phyloP scores from a whole-genome alignment of 148 eudicot genomes.

The Simmondsia chinensis region DNA sequence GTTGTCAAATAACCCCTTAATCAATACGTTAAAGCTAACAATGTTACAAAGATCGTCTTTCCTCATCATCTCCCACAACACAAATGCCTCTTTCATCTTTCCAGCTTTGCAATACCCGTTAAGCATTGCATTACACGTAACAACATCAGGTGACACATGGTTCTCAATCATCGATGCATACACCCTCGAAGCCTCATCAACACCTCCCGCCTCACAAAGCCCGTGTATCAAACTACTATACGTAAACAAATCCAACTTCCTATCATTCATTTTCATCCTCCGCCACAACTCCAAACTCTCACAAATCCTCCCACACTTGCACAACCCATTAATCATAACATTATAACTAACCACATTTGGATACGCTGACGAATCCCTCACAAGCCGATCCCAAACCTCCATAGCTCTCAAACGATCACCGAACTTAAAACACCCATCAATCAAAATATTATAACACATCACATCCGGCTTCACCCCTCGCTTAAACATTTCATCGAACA shows the following conservation, averaged over 20 bases:
- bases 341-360: slow-evolving; percentile 73
- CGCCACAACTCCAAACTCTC: slow-evolving; percentile 53
- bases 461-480: slow-evolving; percentile 58
- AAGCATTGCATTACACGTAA: slow-evolving; percentile 59
- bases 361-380: slow-evolving; percentile 27
- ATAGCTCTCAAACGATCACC: slow-evolving; percentile 35
- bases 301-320: slow-evolving; percentile 46
- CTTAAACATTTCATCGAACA: slow-evolving; percentile 79
- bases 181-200: slow-evolving; percentile 44
- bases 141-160: slow-evolving; percentile 47
- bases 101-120: slow-evolving; percentile 56
- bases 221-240: slow-evolving; percentile 66
- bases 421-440: slow-evolving; percentile 64
- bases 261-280: slow-evolving; percentile 53
- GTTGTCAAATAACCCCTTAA: slow-evolving; percentile 56
- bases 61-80: slow-evolving; percentile 64
- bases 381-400: slow-evolving; percentile 50
- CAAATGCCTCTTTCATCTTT: slow-evolving; percentile 32
- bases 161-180: slow-evolving; percentile 48
- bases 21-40: slow-evolving; percentile 56
- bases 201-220: slow-evolving; percentile 54
- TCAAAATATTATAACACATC: slow-evolving; percentile 59
- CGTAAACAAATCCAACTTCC: slow-evolving; percentile 54
- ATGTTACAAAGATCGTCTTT: slow-evolving; percentile 33
- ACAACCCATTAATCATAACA: slow-evolving; percentile 65